Evolutionary conservation across 768 basidiomycete species (phyloP).

Genomic region (Suillus placidus): DNA sequence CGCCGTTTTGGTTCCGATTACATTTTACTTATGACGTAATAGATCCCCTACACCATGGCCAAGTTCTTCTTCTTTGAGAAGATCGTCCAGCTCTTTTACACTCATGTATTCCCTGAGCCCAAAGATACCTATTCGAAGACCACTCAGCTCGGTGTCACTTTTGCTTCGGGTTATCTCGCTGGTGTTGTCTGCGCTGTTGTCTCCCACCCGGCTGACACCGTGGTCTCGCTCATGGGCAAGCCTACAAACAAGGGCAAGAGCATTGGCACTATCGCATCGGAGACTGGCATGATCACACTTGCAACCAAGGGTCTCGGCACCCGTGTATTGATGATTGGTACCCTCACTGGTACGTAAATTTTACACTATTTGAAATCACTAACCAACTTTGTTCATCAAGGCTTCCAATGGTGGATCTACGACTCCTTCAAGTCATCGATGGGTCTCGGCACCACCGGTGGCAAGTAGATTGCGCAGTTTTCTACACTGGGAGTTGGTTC

Average conservation of each 20-base stretch:
- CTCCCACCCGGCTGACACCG: conserved; percentile 93
- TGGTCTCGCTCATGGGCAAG: conserved; percentile 95
- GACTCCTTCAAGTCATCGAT: conserved; percentile 82
- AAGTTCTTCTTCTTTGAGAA: conserved; percentile 97
- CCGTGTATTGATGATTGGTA: conserved; percentile 84
- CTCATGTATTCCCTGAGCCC: conserved; percentile 78
- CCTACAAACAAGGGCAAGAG: conserved; percentile 81
- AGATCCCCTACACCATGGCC: conserved; percentile 99
- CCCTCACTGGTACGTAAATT: conserved; percentile 42
- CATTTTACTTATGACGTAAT: background rate
- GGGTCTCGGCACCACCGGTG: conserved; percentile 88
- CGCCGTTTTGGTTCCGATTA: background rate
- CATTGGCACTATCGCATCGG: conserved; percentile 67
- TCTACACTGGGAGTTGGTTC: background rate
- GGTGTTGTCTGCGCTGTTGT: conserved; percentile 96
- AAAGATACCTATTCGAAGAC: conserved; percentile 79
- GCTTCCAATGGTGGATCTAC: conserved; percentile 96
- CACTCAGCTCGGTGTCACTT: conserved; percentile 88
- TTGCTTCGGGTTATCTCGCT: conserved; percentile 90
- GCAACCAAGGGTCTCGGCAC: conserved; percentile 88
- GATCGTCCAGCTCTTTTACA: conserved; percentile 86
- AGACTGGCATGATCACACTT: conserved; percentile 65
- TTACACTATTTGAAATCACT: background rate
- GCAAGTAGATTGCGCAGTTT: conserved; percentile 58
- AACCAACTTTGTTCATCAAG: conserved; percentile 36